Conservation (phyloP, 192 early-diverging fungal genomes). For the Chytriomyces confervae region DNA sequence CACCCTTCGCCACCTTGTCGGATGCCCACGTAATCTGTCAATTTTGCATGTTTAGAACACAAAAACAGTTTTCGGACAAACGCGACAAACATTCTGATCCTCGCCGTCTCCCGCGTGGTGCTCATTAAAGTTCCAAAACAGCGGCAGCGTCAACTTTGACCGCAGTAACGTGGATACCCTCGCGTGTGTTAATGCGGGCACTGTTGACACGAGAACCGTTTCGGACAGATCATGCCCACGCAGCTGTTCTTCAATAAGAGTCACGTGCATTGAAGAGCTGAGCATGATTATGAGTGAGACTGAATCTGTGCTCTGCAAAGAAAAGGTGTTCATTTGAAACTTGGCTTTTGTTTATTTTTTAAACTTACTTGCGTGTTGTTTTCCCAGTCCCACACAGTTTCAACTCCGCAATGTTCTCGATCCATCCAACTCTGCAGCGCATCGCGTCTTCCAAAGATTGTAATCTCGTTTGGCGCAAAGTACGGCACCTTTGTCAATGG, state of each 20-base stretch:
- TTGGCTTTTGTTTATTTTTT: too few species aligned
- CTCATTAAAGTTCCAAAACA: slow-evolving; percentile 15
- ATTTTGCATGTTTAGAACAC: background rate
- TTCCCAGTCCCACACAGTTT: slow-evolving; percentile 27
- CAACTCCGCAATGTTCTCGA: background rate
- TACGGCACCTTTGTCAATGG: background rate
- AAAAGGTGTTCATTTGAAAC: too few species aligned
- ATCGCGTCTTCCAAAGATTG: slow-evolving; percentile 25
- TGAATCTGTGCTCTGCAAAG: background rate
- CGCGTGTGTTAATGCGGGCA: slow-evolving; percentile 4
- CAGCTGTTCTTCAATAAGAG: slow-evolving; percentile 28
- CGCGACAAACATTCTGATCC: slow-evolving; percentile 15
- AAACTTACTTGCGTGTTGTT: slow-evolving; percentile 4
- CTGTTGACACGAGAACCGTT: slow-evolving; percentile 5
- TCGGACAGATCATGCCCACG: slow-evolving; percentile 25
- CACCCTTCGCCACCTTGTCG: background rate
- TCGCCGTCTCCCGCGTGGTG: background rate
- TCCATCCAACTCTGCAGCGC: slow-evolving; percentile 2
- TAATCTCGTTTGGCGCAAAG: slow-evolving; percentile 5
- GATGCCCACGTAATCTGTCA: background rate
- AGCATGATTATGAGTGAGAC: slow-evolving; percentile 9
- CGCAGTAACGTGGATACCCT: background rate
- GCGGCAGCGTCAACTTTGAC: slow-evolving; percentile 10
- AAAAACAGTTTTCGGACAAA: background rate
- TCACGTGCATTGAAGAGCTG: slow-evolving; percentile 25